phyloP scores from a whole-genome alignment of 768 basidiomycete genomes.

The Galerina sulciceps region DNA sequence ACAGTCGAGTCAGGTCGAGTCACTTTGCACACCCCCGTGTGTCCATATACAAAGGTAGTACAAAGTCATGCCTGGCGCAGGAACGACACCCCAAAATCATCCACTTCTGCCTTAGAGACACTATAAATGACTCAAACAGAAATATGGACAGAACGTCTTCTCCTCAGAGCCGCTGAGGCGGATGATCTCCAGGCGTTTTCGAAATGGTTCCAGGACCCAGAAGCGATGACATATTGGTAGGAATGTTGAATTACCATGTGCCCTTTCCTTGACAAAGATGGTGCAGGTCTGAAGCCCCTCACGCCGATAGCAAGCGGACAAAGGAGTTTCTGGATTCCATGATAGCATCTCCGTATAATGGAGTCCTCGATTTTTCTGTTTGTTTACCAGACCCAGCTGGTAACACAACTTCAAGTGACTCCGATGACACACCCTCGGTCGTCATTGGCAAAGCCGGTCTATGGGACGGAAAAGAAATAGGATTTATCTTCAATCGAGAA shows the following conservation, averaged over 20 bases:
- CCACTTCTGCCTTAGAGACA: neutral
- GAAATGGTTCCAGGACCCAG: constrained; percentile 20
- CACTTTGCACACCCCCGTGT: neutral
- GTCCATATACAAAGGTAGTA: neutral
- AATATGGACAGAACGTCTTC: constrained; percentile 23
- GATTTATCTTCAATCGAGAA: constrained; percentile 23
- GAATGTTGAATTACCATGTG: neutral
- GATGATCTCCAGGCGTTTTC: constrained; percentile 16
- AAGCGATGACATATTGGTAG: constrained; percentile 26
- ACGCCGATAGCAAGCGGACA: constrained; percentile 16
- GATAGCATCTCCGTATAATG: constrained; percentile 23
- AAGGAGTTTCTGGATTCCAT: constrained; percentile 21
- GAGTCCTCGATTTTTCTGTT: constrained; percentile 24
- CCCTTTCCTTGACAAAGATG: neutral
- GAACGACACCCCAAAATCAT: neutral
- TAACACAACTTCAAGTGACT: neutral
- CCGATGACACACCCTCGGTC: neutral
- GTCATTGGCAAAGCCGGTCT: constrained; percentile 26
- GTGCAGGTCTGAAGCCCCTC: constrained; percentile 20
- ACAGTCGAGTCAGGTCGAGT: constrained; percentile 1
- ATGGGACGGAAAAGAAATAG: constrained; percentile 24
- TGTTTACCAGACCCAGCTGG: constrained; percentile 12
- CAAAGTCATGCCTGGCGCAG: neutral
- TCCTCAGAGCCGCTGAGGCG: constrained; percentile 19
- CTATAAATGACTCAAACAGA: constrained; percentile 13